These are phyloP conservation scores for Russula brevipes DNA, from an alignment of 768 basidiomycete genomes.

Conservation along the genomic window DNA sequence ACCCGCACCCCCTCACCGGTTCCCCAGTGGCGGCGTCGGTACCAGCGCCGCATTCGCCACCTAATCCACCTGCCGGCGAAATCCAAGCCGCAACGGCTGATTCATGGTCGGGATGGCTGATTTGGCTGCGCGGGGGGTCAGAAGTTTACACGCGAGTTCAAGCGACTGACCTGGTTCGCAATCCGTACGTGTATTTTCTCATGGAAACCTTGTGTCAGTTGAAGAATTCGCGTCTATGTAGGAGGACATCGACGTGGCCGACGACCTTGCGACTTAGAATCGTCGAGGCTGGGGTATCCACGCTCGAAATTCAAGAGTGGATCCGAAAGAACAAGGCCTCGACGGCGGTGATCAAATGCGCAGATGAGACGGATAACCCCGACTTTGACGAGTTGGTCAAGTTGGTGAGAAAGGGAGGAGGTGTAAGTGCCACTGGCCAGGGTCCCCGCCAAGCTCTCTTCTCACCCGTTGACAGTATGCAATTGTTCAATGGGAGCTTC, in stretches of 20 bases:
- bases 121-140: not conserved
- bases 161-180: not conserved
- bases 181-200: not conserved
- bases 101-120: not conserved
- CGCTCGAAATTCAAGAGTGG: slow-evolving; percentile 1
- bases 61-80: too few species aligned
- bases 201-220: too few species aligned
- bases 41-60: too few species aligned
- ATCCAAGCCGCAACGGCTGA: not conserved
- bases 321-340: not conserved
- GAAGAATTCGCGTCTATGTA: not conserved
- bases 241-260: not conserved
- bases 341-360: not conserved
- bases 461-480: slow-evolving; percentile 4
- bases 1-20: not conserved
- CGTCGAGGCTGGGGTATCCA: not conserved
- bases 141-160: not conserved
- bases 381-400: not conserved
- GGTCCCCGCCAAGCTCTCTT: not conserved
- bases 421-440: not conserved
- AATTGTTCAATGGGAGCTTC: not conserved
- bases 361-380: not conserved
- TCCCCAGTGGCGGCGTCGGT: too few species aligned
- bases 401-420: not conserved
- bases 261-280: not conserved